Base-by-base conservation (phyloP, 108 stramenopile genomes). In the Fistulifera solaris region DNA sequence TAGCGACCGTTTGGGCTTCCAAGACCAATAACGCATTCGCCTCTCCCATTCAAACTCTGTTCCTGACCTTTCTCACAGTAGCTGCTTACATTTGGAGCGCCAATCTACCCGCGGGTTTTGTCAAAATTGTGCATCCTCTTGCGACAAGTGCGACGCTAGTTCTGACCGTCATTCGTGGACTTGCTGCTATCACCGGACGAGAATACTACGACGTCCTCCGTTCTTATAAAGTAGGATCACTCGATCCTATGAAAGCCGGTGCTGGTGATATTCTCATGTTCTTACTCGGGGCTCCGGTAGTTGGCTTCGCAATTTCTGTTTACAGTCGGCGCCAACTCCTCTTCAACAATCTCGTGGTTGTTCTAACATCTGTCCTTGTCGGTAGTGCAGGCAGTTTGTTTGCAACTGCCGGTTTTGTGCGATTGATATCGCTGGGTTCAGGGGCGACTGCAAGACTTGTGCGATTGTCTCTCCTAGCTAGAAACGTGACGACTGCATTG, bases 401-500 rank as follows among this genome's bases (percentile, higher is more conserved):
- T 55, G 86, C 83, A 18, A 92, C 85, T 0, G 86, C 86, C 11
- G 75, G 67, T 0, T 67, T 79, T 54, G 83, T 78, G 0, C 54
- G 80, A 11, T 12, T 78, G n/a, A 62, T 83, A 43, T 38, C 71
- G 22, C 53, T 92, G 38, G 72, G 72, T 38, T 71, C 68, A 13
- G 27, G 24, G n/a, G 47, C 44, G 22, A 56, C 26, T 23, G 68
- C 65, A 21, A 38, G 56, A 1, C 53, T 75, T 38, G 62, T 92
- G 21, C 78, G 90, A 22, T 72, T 94, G 0, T 83, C 86, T 26
- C 55, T 83, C 35, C 65, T 96, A 19, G 56, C 88, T 0, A 66
- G 94, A 18, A 89, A 88, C 59, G 87, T 96, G 25, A 96, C 95
- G 8, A 88, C 89, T 35, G 88, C 95, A 12, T 54, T 96, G 38